phyloP scores from a whole-genome alignment of 352 stramenopile genomes.

The Phytophthora litchii region DNA sequence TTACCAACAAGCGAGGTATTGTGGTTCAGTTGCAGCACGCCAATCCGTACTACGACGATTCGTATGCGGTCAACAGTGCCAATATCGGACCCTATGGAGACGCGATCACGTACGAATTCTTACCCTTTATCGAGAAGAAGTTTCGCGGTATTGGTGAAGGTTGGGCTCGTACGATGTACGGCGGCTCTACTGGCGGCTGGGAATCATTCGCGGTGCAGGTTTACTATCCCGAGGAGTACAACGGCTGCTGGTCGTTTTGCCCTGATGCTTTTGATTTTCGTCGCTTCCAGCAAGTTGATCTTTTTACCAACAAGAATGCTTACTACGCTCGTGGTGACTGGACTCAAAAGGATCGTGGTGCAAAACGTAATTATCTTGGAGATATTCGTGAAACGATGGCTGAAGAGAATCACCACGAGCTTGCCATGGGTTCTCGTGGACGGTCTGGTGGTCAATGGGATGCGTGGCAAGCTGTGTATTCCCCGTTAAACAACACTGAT shows the following conservation, averaged over 20 bases:
- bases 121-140: slow-evolving; percentile 63
- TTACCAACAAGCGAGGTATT: slow-evolving; percentile 70
- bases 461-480: slow-evolving; percentile 77
- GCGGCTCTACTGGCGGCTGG: slow-evolving; percentile 75
- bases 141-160: slow-evolving; percentile 70
- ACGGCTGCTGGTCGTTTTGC: slow-evolving; percentile 84
- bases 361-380: slow-evolving; percentile 63
- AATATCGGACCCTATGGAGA: slow-evolving; percentile 80
- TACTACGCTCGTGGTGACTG: slow-evolving; percentile 75
- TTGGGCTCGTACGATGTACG: slow-evolving; percentile 79
- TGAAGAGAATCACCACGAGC: slow-evolving; percentile 80
- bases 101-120: slow-evolving; percentile 77
- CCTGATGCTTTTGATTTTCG: slow-evolving; percentile 79
- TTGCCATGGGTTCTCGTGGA: slow-evolving; percentile 61
- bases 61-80: slow-evolving; percentile 77
- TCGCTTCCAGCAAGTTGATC: slow-evolving; percentile 75
- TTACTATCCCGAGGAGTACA: slow-evolving; percentile 81
- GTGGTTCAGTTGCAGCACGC: slow-evolving; percentile 80
- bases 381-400: slow-evolving; percentile 76
- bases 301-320: slow-evolving; percentile 66
- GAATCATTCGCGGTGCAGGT: slow-evolving; percentile 78
- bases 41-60: slow-evolving; percentile 85
- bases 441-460: slow-evolving; percentile 79
- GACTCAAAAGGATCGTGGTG: slow-evolving; percentile 74
- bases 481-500: slow-evolving; percentile 61